Conservation (phyloP, 2,329 filamentous ascomycete genomes). For the Cucurbitaria berberidis region DNA sequence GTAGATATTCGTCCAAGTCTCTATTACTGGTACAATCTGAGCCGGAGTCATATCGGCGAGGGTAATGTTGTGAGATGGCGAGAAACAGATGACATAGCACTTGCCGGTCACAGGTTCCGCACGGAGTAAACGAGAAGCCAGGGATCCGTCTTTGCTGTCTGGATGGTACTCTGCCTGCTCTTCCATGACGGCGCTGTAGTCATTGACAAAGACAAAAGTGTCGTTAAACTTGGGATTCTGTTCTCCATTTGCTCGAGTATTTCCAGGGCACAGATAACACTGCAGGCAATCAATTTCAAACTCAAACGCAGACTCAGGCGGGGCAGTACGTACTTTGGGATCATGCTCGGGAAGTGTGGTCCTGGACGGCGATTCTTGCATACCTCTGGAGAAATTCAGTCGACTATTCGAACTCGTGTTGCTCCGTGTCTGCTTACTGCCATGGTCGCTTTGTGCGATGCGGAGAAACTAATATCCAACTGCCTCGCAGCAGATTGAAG, state of each 20-base stretch:
- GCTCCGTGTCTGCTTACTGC: slow-evolving; percentile 71
- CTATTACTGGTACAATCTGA: slow-evolving; percentile 81
- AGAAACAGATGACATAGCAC: slow-evolving; percentile 97
- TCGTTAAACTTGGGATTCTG: slow-evolving; percentile 82
- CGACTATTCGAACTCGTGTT: neutral
- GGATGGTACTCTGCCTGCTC: slow-evolving; percentile 79
- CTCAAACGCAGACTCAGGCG: neutral
- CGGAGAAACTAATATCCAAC: slow-evolving; percentile 92
- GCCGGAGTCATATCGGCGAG: slow-evolving; percentile 82
- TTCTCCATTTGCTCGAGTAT: slow-evolving; percentile 85
- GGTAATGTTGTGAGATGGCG: slow-evolving; percentile 86
- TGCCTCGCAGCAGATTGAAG: slow-evolving; percentile 88
- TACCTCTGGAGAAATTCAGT: slow-evolving; percentile 47
- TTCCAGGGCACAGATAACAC: slow-evolving; percentile 95
- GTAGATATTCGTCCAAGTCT: slow-evolving; percentile 93
- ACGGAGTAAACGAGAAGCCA: slow-evolving; percentile 77
- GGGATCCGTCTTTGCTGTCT: slow-evolving; percentile 57
- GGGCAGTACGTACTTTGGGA: slow-evolving; percentile 53
- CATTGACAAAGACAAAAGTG: slow-evolving; percentile 95
- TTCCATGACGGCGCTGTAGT: slow-evolving; percentile 97
- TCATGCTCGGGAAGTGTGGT: slow-evolving; percentile 77
- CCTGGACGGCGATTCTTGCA: slow-evolving; percentile 56
- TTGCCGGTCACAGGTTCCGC: slow-evolving; percentile 89
- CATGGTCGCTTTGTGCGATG: slow-evolving; percentile 96
- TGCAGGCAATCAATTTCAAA: slow-evolving; percentile 48